phyloP scores from a whole-genome alignment of 331 rosid species.

The Arachis monticola region DNA sequence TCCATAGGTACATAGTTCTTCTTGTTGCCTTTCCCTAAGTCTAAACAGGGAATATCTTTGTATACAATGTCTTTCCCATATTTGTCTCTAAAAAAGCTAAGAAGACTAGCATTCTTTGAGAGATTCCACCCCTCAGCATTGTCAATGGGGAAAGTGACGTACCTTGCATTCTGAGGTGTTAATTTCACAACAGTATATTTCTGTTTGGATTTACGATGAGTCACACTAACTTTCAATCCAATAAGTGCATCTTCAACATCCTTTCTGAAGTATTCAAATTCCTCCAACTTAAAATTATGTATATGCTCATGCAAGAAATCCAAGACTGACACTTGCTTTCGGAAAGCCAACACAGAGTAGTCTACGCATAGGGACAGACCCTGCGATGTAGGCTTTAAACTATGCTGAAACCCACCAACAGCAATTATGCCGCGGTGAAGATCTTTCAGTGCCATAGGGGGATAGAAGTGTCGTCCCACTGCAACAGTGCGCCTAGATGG shows the following conservation, averaged over 20 bases:
- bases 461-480: conserved; percentile 64
- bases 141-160: conserved; percentile 50
- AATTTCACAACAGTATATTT: conserved; percentile 54
- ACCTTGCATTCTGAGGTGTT: conserved; percentile 46
- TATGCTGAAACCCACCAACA: conserved; percentile 55
- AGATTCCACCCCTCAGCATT: conserved; percentile 48
- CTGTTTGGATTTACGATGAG: conserved; percentile 64
- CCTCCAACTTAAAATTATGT: conserved; percentile 37
- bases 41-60: conserved; percentile 74
- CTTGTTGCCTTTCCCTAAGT: conserved; percentile 62
- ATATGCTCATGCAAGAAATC: conserved; percentile 59
- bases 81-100: conserved; percentile 61
- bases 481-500: conserved; percentile 55
- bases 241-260: conserved; percentile 42
- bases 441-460: conserved; percentile 52
- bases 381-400: conserved; percentile 68
- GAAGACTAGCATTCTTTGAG: conserved; percentile 43
- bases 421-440: conserved; percentile 47
- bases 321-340: conserved; percentile 55
- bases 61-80: conserved; percentile 53
- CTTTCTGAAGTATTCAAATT: conserved; percentile 46
- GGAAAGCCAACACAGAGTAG: conserved; percentile 78
- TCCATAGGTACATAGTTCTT: conserved; percentile 73
- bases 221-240: conserved; percentile 69
- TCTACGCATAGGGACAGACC: conserved; percentile 73